Evolutionary conservation across 495 filamentous ascomycete species (phyloP).

Genomic region (Daldinia caldariorum): DNA sequence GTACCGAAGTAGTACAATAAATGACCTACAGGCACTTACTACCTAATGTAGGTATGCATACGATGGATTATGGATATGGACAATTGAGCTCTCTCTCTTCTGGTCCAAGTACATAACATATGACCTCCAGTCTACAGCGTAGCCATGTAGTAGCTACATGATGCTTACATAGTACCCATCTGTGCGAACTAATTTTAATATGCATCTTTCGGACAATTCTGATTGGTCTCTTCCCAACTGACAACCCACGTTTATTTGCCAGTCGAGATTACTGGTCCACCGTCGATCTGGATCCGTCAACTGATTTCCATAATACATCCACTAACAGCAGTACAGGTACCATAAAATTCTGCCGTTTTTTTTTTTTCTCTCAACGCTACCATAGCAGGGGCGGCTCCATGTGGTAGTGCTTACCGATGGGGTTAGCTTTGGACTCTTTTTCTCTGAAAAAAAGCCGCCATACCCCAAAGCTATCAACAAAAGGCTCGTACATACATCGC

Average conservation of each 20-base stretch:
- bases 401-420: constrained; percentile 3
- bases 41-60: too few relatives aligned
- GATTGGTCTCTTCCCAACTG: constrained; percentile 25
- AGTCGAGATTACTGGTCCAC: constrained; percentile 45
- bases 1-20: constrained; percentile 23
- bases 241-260: constrained; percentile 44
- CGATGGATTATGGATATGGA: constrained; percentile 11
- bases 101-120: constrained; percentile 16
- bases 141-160: neutral
- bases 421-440: constrained; percentile 13
- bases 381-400: neutral
- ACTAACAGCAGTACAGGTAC: neutral
- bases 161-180: constrained; percentile 17
- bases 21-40: too few relatives aligned
- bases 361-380: constrained; percentile 19
- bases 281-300: constrained; percentile 40
- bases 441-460: constrained; percentile 14
- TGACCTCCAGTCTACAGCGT: constrained; percentile 29
- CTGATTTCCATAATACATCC: neutral
- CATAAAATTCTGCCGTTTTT: constrained; percentile 20
- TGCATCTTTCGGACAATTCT: constrained; percentile 35
- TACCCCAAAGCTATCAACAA: neutral
- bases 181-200: constrained; percentile 39
- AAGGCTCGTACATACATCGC: constrained; percentile 16
- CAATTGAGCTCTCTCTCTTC: constrained; percentile 20